Base-by-base conservation (phyloP, 148 eudicot genomes). In the Selenicereus undatus region DNA sequence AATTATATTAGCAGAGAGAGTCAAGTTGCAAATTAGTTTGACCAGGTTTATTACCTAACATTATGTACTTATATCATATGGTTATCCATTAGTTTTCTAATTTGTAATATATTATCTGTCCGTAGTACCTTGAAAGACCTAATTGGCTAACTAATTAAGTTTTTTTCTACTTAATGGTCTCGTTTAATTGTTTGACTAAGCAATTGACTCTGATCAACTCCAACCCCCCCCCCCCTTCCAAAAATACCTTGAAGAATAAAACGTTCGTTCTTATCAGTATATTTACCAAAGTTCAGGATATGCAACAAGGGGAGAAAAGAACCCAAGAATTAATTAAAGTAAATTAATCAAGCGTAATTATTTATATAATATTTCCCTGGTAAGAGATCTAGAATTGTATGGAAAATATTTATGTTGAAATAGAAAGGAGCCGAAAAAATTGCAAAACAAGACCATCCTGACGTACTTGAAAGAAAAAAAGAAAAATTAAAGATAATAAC, bases 161-260 rank as follows among this genome's bases (percentile, higher is more conserved):
- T 10, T 32, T 32, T 71, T 60, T 3, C n/a, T 16, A 52, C 78
- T 78, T 54, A 18, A 39, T 39, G 65, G 65, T 60, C 69, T 78
- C 16, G 79, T 42, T 78, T 17, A 78, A 43, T 77, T 84, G 17
- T 27, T 84, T 84, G 83, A 84, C 81, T 81, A 77, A 32, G 76
- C 81, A 72, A 72, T 77, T 71, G 11, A 56, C 69, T 4, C 52
- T 48, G 32, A 32, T 32, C 52, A 48, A 9, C 52, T n/a, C n/a
- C n/a, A n/a, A n/a, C n/a, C n/a, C n/a, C 13, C 2, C 52, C 14
- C 58, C 16, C 18, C 58, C 58, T 3, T 7, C 26, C n/a, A 64
- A 56, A 3, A 18, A 17, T 0, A 1, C 13, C 13, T 56, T 12
- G 22, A 56, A 56, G 62, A 56, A 3, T 56, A n/a, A 11, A 6